Percentiles rank a stretch among this genome's conserved stretches.
phyloP scores from a whole-genome alignment of 2,329 filamentous ascomycete genomes.

The Diplodia mutila region DNA sequence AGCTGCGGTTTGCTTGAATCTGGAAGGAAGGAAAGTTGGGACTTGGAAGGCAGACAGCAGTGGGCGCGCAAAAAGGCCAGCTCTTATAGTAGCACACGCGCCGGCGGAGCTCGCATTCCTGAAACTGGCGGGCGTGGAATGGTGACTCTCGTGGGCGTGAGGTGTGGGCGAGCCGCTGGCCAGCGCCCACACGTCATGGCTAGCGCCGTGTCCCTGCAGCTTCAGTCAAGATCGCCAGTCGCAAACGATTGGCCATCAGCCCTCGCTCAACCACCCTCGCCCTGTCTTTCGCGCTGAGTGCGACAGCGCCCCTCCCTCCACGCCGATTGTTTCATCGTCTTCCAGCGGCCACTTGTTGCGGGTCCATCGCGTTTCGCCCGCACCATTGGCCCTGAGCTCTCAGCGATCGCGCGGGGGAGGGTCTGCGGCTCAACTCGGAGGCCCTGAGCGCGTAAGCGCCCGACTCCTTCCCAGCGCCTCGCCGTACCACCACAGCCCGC shows the following conservation, averaged over 20 bases:
- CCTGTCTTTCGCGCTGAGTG: slow-evolving; percentile 2
- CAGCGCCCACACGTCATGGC: slow-evolving; percentile 20
- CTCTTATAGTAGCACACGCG: slow-evolving; percentile 9
- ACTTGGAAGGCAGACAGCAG: neutral
- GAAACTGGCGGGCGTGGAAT: slow-evolving; percentile 19
- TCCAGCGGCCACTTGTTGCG: slow-evolving; percentile 7
- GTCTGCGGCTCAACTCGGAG: slow-evolving; percentile 8
- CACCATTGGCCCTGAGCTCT: slow-evolving; percentile 6
- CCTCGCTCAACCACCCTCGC: neutral
- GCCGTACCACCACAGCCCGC: slow-evolving; percentile 14
- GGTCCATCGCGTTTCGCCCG: slow-evolving; percentile 8
- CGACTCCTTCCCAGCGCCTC: slow-evolving; percentile 9
- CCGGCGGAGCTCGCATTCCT: slow-evolving; percentile 2
- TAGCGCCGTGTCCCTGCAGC: slow-evolving; percentile 20
- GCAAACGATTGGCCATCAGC: slow-evolving; percentile 5
- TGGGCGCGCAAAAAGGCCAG: slow-evolving; percentile 4
- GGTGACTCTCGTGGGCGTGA: neutral
- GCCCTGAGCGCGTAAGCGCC: slow-evolving; percentile 12
- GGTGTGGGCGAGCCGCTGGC: slow-evolving; percentile 1
- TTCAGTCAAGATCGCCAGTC: slow-evolving; percentile 12
- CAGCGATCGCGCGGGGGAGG: slow-evolving; percentile 6
- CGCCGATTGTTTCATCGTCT: slow-evolving; percentile 9
- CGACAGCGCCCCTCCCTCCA: neutral
- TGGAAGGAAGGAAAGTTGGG: neutral
- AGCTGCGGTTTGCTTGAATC: neutral